Evolutionary conservation across 2,329 filamentous ascomycete species (phyloP), one percentile per base, ranked within the genome.

Genomic region (Aureobasidium sp.): DNA sequence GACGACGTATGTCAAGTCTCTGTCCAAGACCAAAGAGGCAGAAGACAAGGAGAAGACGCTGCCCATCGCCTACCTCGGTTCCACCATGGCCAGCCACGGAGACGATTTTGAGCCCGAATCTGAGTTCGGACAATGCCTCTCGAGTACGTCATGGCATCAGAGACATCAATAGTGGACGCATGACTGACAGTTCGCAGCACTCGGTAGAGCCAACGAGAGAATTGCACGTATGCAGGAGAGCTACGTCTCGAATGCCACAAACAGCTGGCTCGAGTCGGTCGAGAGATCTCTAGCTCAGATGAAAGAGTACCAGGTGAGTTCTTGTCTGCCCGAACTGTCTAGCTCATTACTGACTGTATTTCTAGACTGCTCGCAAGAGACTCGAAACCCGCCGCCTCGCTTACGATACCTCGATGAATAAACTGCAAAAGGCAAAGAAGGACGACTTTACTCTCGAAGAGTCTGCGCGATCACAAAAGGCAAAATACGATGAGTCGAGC

Each of bases 401-500:
- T 65, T 97, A 96, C 74, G 93, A 97, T 73, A 88, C 93, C 37
- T 92, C 89, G 64, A 85, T 91, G 51, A 85, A 85, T 65, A 97
- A 96, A 79, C 86, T 96, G 84, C 87, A 95, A 70, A 97, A 96
- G 76, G 86, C 88, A 29, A 96, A 96, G 78, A 91, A 88, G 69
- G 93, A 97, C 70, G 93, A 97, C 72, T 96, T 94, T 77, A 83
- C 91, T 64, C 82, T 94, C 61, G 94, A 97, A 74, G 93, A 97
- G 72, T 93, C 97, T 75, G 83, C 96, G 59, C 88, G 93, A 61
- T 83, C 86, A 32, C 90, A 94, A 73, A 96, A 96, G 74, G 89
- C 90, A 68, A 97, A 97, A 76, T 97, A 96, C 71, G 94, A 97
- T 72, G 94, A 97, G 77, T 88, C 90, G 16, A 94, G 84, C 71